Conservation (phyloP, 148 eudicot species). For the Vaccinium macrocarpon region DNA sequence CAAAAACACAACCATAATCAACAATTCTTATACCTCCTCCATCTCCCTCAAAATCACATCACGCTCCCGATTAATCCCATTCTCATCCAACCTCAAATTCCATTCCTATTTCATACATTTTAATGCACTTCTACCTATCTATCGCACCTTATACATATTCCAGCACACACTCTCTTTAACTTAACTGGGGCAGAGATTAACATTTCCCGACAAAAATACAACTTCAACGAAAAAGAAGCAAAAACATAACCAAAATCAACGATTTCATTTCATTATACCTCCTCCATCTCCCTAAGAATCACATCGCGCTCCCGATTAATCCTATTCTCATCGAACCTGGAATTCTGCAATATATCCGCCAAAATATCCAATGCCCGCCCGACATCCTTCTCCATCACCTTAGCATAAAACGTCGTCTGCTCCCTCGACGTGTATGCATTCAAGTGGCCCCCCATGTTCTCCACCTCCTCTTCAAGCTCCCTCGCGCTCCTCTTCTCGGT, state of each 20-base stretch:
- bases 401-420: slow-evolving; percentile 83
- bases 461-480: slow-evolving; percentile 74
- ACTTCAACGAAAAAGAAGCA: not conserved
- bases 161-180: no score
- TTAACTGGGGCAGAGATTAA: not conserved
- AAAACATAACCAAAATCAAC: not conserved
- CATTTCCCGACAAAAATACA: not conserved
- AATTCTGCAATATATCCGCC: slow-evolving; percentile 89
- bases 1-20: not conserved
- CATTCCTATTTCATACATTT: no score
- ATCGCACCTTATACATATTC: no score
- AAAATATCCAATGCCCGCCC: slow-evolving; percentile 60
- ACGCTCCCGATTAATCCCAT: slow-evolving; percentile 51
- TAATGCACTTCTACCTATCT: no score
- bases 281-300: slow-evolving; percentile 91
- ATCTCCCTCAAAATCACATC: slow-evolving; percentile 82
- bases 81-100: slow-evolving; percentile 41
- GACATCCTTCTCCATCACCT: slow-evolving; percentile 68
- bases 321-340: slow-evolving; percentile 55
- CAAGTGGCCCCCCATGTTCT: slow-evolving; percentile 89
- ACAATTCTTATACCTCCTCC: slow-evolving; percentile 58
- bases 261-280: slow-evolving; percentile 31
- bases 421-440: slow-evolving; percentile 90
- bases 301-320: slow-evolving; percentile 77
- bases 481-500: slow-evolving; percentile 51